Base-by-base conservation (phyloP, 2,329 filamentous ascomycete species). In the Xylaria polymorpha region DNA sequence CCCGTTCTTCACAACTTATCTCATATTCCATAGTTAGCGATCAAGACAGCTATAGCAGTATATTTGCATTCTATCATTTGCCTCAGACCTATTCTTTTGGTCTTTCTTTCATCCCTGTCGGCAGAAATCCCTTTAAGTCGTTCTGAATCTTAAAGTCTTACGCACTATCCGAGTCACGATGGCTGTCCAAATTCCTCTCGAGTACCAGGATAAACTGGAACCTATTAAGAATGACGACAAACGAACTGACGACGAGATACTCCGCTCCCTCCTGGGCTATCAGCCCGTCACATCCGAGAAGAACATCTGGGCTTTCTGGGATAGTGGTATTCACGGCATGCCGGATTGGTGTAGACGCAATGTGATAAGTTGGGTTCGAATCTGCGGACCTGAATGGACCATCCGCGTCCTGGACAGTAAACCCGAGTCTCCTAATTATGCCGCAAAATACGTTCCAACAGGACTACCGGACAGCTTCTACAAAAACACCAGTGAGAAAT, bases 301-400 rank as follows among this genome's bases (percentile, higher is more conserved):
- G 65, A 82, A 82, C 57, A 74, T 82, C 35, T 83, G 81, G 80
- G 77, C 79, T 6, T 82, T 79, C 68, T 82, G 81, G 81, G 77
- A 83, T 63, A 70, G 75, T 5, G 80, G 80, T 1, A 56, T 81
- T 35, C 25, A 70, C 12, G 37, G 61, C 5, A 81, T 83, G 79
- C 80, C 79, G 0, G 66, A 64, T 6, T 83, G 81, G 81, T 80
- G 77, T 37, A 76, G 79, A 58, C 79, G 80, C 51, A 84, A 83
- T 50, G 78, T 83, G 44, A 74, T 78, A 22, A 75, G 79, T 68
- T 83, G 81, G 82, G 78, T 81, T 22, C 79, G 80, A 20, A 77
- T 81, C 22, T 78, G 79, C 44, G 80, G 78, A 3, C 72, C 78
- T 0, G 76, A 75, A 0, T 84, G 82, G 82, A 81, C 78, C 6